Conservation (phyloP, 345 rosid species). For the Iberis pinnata region DNA sequence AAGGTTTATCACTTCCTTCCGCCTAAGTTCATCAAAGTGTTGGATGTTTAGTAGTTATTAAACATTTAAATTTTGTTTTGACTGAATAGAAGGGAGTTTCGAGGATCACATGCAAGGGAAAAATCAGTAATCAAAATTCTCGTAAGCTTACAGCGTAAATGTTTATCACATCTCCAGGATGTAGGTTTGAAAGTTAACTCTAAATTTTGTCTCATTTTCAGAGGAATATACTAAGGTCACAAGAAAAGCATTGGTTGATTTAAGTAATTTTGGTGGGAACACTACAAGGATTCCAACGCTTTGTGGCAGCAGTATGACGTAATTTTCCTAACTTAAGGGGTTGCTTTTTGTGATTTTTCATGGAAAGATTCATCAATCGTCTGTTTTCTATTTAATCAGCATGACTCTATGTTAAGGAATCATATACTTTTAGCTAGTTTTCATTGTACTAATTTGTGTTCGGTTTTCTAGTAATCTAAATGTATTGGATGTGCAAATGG, state of each 20-base stretch:
- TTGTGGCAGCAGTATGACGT: constrained; percentile 53
- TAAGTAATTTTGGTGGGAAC: constrained; percentile 50
- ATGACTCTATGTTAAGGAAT: background rate
- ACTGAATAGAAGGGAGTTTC: constrained; percentile 34
- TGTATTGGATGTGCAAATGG: constrained; percentile 29
- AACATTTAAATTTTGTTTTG: constrained; percentile 1
- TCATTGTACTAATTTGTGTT: constrained; percentile 5
- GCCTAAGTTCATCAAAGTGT: background rate
- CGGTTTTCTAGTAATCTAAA: background rate
- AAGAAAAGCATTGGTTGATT: constrained; percentile 74
- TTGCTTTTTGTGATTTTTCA: constrained; percentile 2
- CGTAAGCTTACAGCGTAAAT: constrained; percentile 31
- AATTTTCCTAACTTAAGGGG: constrained; percentile 29
- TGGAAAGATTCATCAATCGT: background rate
- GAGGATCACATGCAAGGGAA: constrained; percentile 34
- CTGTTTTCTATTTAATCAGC: constrained; percentile 3
- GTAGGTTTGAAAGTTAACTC: constrained; percentile 5
- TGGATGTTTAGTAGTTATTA: background rate
- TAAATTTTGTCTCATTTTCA: constrained; percentile 24
- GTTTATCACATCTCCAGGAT: constrained; percentile 3
- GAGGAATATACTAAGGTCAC: constrained; percentile 31
- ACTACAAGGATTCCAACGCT: constrained; percentile 24
- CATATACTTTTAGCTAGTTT: background rate
- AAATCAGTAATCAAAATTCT: constrained; percentile 32
- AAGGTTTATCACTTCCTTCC: constrained; percentile 39